A percentile compares a stretch with the other conserved stretches of the same genome.
phyloP scores from a whole-genome alignment of 108 stramenopile genomes.

The Nannochloropsis oceanica region DNA sequence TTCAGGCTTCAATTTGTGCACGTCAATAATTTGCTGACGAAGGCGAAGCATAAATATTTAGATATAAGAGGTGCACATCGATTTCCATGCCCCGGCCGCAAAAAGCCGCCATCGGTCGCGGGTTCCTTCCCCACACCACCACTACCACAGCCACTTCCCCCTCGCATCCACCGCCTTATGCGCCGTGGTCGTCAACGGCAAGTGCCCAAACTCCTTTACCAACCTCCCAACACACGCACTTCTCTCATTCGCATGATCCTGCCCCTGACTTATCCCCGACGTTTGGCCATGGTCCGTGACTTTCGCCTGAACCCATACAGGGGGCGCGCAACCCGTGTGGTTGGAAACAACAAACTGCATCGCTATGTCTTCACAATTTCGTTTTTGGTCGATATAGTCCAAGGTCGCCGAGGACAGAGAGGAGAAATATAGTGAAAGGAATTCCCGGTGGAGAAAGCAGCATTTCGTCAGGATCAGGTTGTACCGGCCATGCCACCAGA shows the following conservation, averaged over 20 bases:
- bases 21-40: too few species aligned
- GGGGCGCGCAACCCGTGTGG: conserved; percentile 4
- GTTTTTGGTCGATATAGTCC: conserved; percentile 21
- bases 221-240: background rate
- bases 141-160: background rate
- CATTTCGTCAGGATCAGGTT: conserved; percentile 31
- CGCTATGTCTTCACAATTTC: conserved; percentile 40
- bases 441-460: conserved; percentile 16
- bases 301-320: conserved; percentile 20
- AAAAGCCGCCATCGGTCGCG: too few species aligned
- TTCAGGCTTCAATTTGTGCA: too few species aligned
- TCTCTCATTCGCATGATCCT: background rate
- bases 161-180: background rate
- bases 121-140: too few species aligned
- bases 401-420: background rate
- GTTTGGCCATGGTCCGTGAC: background rate
- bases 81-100: too few species aligned
- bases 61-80: too few species aligned
- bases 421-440: conserved; percentile 10
- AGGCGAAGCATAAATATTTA: too few species aligned
- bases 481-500: conserved; percentile 35
- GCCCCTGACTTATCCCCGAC: background rate
- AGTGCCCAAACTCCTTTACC: background rate
- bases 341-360: conserved; percentile 34
- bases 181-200: background rate